Evolutionary conservation across 2,329 filamentous ascomycete genomes (phyloP).

Genomic region (Orbilia blumenaviensis): DNA sequence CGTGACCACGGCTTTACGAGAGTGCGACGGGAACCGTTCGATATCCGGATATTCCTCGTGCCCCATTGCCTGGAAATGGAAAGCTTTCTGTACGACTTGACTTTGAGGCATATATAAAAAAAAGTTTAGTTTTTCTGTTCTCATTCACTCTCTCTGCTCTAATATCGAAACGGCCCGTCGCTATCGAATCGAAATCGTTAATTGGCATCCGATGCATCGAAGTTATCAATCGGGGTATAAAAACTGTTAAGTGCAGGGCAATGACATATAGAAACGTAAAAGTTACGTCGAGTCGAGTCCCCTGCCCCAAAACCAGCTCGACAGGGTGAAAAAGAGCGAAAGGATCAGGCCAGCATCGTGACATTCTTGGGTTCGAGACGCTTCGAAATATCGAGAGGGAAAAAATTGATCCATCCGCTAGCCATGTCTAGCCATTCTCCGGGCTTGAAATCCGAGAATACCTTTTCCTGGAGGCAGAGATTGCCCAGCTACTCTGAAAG

Average conservation of each 20-base stretch:
- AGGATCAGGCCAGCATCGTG: slow-evolving; percentile 46
- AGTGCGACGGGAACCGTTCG: not conserved
- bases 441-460: slow-evolving; percentile 38
- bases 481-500: slow-evolving; percentile 31
- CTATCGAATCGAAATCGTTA: slow-evolving; percentile 1
- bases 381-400: not conserved
- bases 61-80: slow-evolving; percentile 18
- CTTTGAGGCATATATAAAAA: slow-evolving; percentile 30
- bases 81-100: slow-evolving; percentile 24
- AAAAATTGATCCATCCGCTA: slow-evolving; percentile 12
- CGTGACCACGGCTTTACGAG: not conserved
- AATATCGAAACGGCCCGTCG: not conserved
- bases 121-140: not conserved
- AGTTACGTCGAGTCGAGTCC: slow-evolving; percentile 37
- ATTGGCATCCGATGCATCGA: not conserved
- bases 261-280: slow-evolving; percentile 54
- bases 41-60: slow-evolving; percentile 24
- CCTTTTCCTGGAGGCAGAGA: slow-evolving; percentile 5
- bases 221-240: not conserved
- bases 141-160: not conserved
- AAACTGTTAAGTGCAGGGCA: slow-evolving; percentile 3
- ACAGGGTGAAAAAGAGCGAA: not conserved
- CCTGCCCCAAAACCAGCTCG: slow-evolving; percentile 4
- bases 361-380: slow-evolving; percentile 16
- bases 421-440: slow-evolving; percentile 8